Conservation (phyloP, 148 eudicot species). For the Vaccinium myrtillus region DNA sequence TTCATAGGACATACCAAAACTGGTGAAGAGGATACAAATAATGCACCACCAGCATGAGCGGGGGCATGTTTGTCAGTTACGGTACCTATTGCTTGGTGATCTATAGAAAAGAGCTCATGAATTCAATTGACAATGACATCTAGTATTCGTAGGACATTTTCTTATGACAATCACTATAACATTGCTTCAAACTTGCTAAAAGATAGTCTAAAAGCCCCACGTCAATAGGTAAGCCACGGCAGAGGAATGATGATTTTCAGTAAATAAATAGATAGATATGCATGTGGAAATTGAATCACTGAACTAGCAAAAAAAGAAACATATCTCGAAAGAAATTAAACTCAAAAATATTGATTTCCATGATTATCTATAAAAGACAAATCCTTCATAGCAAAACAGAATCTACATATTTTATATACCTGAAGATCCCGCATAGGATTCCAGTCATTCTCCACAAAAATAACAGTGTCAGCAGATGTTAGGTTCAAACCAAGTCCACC, state of each 20-base stretch:
- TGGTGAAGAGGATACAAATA: background rate
- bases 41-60: background rate
- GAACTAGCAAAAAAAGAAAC: background rate
- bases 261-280: background rate
- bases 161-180: background rate
- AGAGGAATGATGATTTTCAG: background rate
- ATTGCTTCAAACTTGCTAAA: background rate
- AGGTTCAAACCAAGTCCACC: slow-evolving; percentile 89
- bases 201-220: background rate
- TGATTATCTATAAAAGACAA: background rate
- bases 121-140: background rate
- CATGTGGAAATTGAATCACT: background rate
- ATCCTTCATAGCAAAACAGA: background rate
- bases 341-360: background rate
- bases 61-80: background rate
- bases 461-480: slow-evolving; percentile 97
- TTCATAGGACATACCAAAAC: background rate
- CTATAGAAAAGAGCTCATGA: background rate
- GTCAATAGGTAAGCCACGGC: background rate
- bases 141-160: background rate
- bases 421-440: slow-evolving; percentile 98
- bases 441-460: slow-evolving; percentile 99
- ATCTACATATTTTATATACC: slow-evolving; percentile 22
- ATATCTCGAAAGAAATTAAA: background rate
- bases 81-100: background rate